Evolutionary conservation across 805 yeast species (phyloP), one percentile per base, ranked within the genome.

Genomic region (Candida golubevii): DNA sequence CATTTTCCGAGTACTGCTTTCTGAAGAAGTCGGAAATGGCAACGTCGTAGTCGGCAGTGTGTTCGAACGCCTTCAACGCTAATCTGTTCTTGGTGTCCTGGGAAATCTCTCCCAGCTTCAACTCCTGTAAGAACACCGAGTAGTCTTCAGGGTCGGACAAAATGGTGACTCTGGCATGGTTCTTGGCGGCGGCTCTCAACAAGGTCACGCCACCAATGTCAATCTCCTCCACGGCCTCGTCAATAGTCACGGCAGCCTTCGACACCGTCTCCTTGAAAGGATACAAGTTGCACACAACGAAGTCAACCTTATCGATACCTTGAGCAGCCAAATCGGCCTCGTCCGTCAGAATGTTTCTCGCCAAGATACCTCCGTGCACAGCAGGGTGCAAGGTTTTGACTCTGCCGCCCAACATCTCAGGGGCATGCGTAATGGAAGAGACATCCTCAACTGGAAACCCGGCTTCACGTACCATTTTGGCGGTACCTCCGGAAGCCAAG

Each of bases 381-480:
- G 98, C 99, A 34, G 99, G 99, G 66, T 93, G 99, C 59, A 93
- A 77, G 48, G 99, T 93, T 75, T 93, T 93, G 58, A 93, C 99
- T 71, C 99, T 81, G 53, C 99, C 99, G 51, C 97, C 96, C 56
- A 93, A 77, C 96, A 93, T 93, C 71, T 93, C 99, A 42, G 99
- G 99, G 34, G 98, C 98, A 62, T 93, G 96, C 32, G 99, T 93
- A 65, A 93, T 88, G 47, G 93, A 66, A 34, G 95, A 83, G 34
- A 93, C 97, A 62, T 93, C 99, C 55, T 91, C 96, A 13, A 93
- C 98, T 36, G 96, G 91, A 81, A 93, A 91, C 10, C 98, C 98
- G 45, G 97, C 96, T 68, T 90, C 99, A 65, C 96, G 84, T 45
- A 93, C 82, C 75, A 93, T 75, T 61, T 79, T 81, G 45, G 99